These are phyloP conservation scores for Pseudogymnoascus sp. DNA, from an alignment of 2,329 filamentous ascomycete species.

Conservation along the genomic window DNA sequence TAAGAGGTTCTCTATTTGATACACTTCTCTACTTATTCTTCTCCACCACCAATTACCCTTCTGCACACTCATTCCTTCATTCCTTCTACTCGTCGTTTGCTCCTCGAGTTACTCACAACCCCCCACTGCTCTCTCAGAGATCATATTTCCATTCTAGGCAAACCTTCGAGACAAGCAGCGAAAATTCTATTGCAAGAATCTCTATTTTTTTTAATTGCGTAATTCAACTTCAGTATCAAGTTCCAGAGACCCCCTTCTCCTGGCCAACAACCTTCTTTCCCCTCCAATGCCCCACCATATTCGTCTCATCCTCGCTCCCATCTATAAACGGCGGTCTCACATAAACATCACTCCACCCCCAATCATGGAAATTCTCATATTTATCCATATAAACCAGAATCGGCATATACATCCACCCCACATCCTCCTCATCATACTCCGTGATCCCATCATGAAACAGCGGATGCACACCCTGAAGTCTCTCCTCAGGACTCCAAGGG, in stretches of 20 bases:
- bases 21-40: background rate
- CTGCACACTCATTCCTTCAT: background rate
- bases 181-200: background rate
- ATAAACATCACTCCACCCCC: background rate
- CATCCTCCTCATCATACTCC: background rate
- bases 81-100: background rate
- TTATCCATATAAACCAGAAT: background rate
- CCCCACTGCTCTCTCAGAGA: background rate
- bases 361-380: background rate
- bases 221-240: background rate
- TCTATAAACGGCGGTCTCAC: background rate
- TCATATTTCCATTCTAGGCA: slow-evolving; percentile 1
- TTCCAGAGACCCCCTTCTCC: background rate
- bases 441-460: background rate
- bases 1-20: background rate
- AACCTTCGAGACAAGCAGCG: background rate
- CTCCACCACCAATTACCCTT: background rate
- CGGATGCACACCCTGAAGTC: background rate
- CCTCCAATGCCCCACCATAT: background rate
- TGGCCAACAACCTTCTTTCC: background rate
- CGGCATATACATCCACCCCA: slow-evolving; percentile 1
- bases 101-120: background rate
- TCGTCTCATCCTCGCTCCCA: background rate
- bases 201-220: background rate
- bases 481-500: background rate